Evolutionary conservation across 495 filamentous ascomycete species (phyloP).

Genomic region (Bathelium albidoporum): DNA sequence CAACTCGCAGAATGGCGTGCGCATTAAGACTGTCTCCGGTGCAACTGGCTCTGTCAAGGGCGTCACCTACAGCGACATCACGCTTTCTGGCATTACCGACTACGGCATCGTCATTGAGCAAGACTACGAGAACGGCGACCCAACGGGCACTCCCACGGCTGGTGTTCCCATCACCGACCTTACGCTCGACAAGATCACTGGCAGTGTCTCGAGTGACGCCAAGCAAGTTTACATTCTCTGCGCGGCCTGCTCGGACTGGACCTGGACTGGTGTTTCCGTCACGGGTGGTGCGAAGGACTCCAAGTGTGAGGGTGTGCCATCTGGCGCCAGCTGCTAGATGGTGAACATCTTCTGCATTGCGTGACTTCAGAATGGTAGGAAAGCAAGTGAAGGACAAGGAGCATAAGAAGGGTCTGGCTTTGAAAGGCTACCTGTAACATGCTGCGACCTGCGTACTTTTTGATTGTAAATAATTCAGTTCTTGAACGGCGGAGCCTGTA

Average conservation of each 20-base stretch:
- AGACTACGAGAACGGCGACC: slow-evolving; percentile 56
- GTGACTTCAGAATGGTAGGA: neutral
- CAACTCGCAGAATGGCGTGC: slow-evolving; percentile 49
- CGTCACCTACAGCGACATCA: slow-evolving; percentile 52
- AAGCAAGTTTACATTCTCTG: slow-evolving; percentile 42
- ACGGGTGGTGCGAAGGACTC: slow-evolving; percentile 22
- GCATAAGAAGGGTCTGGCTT: neutral
- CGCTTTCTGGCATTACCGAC: slow-evolving; percentile 44
- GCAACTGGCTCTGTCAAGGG: slow-evolving; percentile 47
- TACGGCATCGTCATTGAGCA: slow-evolving; percentile 62
- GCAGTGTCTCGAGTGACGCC: slow-evolving; percentile 37
- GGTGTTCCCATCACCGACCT: slow-evolving; percentile 53
- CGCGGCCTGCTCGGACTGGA: slow-evolving; percentile 26
- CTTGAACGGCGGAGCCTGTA: neutral
- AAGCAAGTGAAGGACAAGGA: neutral
- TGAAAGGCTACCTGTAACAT: too few relatives aligned
- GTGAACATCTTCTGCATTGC: neutral
- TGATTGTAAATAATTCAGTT: neutral
- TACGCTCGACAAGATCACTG: slow-evolving; percentile 42
- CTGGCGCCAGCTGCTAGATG: slow-evolving; percentile 13
- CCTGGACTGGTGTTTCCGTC: slow-evolving; percentile 19
- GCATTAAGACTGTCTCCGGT: slow-evolving; percentile 54
- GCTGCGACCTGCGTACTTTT: neutral
- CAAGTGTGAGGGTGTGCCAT: slow-evolving; percentile 19
- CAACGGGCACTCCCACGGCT: slow-evolving; percentile 49